A percentile compares a stretch with the other conserved stretches of the same genome.
phyloP scores from a whole-genome alignment of 2,329 filamentous ascomycete species.

The Bertia moriformis region DNA sequence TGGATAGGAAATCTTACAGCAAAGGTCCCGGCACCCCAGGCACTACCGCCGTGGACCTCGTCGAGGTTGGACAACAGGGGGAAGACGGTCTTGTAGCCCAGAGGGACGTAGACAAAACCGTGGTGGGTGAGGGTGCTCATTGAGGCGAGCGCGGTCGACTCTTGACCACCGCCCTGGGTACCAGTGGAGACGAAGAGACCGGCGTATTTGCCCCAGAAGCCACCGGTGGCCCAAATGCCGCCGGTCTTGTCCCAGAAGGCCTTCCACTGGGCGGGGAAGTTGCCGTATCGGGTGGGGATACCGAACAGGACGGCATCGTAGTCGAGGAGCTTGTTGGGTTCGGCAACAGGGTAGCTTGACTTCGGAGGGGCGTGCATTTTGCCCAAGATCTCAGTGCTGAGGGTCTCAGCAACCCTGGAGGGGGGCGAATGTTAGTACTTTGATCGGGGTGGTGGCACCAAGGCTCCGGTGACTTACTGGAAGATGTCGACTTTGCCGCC shows the following conservation, averaged over 20 bases:
- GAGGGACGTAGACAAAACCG: conserved; percentile 89
- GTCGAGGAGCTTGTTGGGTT: conserved; percentile 42
- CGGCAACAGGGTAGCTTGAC: conserved; percentile 44
- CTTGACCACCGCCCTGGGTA: conserved; percentile 77
- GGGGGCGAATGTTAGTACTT: too few relatives aligned
- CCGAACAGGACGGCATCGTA: conserved; percentile 89
- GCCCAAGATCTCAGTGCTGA: conserved; percentile 62
- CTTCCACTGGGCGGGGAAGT: conserved; percentile 95
- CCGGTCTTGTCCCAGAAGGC: conserved; percentile 84
- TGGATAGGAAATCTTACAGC: conserved; percentile 18
- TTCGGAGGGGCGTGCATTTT: conserved; percentile 89
- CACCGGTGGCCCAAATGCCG: conserved; percentile 65
- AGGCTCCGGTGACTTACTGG: conserved; percentile 59
- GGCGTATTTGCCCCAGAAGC: conserved; percentile 74
- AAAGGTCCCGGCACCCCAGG: conserved; percentile 93
- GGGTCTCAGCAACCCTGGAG: conserved; percentile 65
- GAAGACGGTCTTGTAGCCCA: conserved; percentile 79
- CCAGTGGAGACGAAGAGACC: conserved; percentile 81
- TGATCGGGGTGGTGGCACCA: too few relatives aligned
- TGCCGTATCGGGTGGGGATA: conserved; percentile 90
- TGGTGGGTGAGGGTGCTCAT: conserved; percentile 85
- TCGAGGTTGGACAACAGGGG: conserved; percentile 50
- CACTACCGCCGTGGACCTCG: conserved; percentile 72
- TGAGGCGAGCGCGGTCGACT: conserved; percentile 66
- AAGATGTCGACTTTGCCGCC: conserved; percentile 70